Conservation (phyloP, 1,139 yeast genomes). For the Hyphopichia buzzinii region DNA sequence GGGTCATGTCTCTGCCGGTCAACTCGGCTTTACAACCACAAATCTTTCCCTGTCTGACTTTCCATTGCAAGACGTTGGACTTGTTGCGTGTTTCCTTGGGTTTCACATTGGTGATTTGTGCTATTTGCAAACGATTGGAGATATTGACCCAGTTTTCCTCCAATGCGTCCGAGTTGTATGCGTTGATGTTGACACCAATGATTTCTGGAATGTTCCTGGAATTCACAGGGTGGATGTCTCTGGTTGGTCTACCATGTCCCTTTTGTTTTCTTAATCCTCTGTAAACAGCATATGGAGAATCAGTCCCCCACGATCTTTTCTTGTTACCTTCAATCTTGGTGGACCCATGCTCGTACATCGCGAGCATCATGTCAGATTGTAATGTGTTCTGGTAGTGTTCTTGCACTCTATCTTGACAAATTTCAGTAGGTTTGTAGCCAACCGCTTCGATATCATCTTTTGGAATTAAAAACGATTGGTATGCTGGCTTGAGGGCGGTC, state of each 20-base stretch:
- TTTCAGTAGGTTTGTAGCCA: conserved; percentile 69
- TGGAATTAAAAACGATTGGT: conserved; percentile 62
- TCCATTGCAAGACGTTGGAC: conserved; percentile 84
- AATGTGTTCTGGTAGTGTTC: conserved; percentile 76
- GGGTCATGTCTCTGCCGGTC: conserved; percentile 79
- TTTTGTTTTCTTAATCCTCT: conserved; percentile 68
- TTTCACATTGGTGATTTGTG: conserved; percentile 90
- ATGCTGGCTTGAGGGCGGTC: conserved; percentile 64
- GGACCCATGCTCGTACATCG: conserved; percentile 69
- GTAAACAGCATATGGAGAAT: conserved; percentile 86
- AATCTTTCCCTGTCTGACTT: conserved; percentile 79
- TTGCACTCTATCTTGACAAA: conserved; percentile 74
- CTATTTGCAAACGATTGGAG: conserved; percentile 76
- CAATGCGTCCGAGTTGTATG: conserved; percentile 75
- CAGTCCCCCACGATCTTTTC: conserved; percentile 81
- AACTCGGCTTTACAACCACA: conserved; percentile 89
- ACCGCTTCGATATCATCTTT: conserved; percentile 74
- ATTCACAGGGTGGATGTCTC: conserved; percentile 66
- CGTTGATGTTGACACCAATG: conserved; percentile 63
- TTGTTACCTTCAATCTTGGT: conserved; percentile 60
- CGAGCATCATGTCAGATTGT: conserved; percentile 73
- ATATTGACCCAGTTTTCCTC: conserved; percentile 73
- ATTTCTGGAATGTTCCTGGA: conserved; percentile 71
- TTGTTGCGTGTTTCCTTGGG: conserved; percentile 73
- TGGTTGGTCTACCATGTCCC: conserved; percentile 67